These are phyloP conservation scores for Diddensiella transvaalensis DNA, from an alignment of 805 yeast genomes.

Conservation along the genomic window DNA sequence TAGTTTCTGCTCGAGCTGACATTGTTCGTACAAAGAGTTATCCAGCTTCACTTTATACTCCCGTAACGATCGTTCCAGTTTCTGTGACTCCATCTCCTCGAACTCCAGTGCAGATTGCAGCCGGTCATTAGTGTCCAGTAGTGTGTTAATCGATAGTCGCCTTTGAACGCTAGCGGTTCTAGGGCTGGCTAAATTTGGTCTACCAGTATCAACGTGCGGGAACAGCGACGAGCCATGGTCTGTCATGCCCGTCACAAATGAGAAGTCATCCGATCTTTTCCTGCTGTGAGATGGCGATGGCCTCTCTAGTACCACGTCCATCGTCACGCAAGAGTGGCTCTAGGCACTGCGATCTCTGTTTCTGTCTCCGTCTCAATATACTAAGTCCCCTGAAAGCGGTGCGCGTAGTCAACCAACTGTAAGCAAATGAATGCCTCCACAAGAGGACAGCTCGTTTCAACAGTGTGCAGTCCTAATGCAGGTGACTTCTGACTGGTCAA, in stretches of 20 bases:
- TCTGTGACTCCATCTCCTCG: conserved; percentile 20
- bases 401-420: too few species aligned
- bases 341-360: too few species aligned
- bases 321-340: too few species aligned
- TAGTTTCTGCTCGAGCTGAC: conserved; percentile 30
- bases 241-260: not conserved
- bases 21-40: conserved; percentile 16
- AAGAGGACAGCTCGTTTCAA: too few species aligned
- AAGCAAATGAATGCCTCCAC: too few species aligned
- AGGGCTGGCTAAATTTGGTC: not conserved
- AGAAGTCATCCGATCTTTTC: not conserved
- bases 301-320: not conserved
- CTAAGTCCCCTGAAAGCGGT: too few species aligned
- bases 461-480: too few species aligned
- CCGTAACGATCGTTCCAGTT: conserved; percentile 16
- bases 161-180: not conserved
- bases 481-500: too few species aligned
- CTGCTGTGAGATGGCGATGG: conserved; percentile 1
- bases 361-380: too few species aligned
- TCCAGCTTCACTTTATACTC: conserved; percentile 17
- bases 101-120: conserved; percentile 20
- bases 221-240: not conserved
- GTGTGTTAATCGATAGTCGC: not conserved
- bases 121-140: conserved; percentile 12
- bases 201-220: not conserved